Evolutionary conservation across 306 rosid species (phyloP), one percentile per base, ranked within the genome.

Genomic region (Lathyrus sativus): DNA sequence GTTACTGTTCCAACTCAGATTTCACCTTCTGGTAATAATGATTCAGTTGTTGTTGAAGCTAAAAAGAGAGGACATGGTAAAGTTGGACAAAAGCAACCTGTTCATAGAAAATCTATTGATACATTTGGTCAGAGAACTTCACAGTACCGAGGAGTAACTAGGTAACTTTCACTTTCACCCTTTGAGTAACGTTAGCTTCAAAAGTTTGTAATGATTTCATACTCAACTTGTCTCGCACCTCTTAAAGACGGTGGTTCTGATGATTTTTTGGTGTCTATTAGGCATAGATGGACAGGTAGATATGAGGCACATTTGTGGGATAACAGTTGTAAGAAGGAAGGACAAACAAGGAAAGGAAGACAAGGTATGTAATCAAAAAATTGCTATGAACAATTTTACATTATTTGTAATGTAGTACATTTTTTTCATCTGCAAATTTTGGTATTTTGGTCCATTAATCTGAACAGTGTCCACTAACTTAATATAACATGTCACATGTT

Each of bases 291-390:
- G 96, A 91, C 98, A 13, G 98, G 98, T 44, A 84, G 98, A 82
- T 91, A 89, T 74, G 96, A 91, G 74, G 96, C 97, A 5, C 97
- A 91, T 84, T 86, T 91, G 39, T 91, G 98, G 98, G 98, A 92
- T 71, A 92, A 92, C 56, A 89, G 96, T 60, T 92, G 96, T 78
- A 92, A 92, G 83, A 89, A 89, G 70, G 96, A 92, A 83, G 98
- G 98, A 39, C 98, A 92, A 73, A 92, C 96, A 26, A 85, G 96
- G 83, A 92, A 92, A 81, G 98, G 98, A 82, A 58, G 96, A 62
- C 96, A 92, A 87, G 98, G 98, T 92, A 68, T 46, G 85, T 50
- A 17, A 73, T 13, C 11, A 53, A 18, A 33, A 65, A 9, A 38
- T 26, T 55, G 12, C 22, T 19, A 1, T 24, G 10, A 39, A 24